These are phyloP conservation scores for Exophiala sp. DNA, from an alignment of 2,329 filamentous ascomycete genomes.

Conservation along the genomic window DNA sequence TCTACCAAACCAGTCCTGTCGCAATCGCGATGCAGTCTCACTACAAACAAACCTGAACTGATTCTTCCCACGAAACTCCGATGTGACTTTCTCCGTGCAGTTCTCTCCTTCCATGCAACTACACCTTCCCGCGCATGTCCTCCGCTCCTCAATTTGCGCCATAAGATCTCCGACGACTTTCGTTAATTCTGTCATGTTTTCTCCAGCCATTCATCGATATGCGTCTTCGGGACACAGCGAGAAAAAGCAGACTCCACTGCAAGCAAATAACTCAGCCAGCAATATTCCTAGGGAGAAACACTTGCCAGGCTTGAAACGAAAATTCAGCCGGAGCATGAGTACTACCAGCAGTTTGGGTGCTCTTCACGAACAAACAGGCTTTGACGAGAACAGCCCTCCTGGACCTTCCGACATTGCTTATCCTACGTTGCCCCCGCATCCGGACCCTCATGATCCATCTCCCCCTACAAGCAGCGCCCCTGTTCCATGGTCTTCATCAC, in stretches of 20 bases:
- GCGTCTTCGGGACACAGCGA: conserved; percentile 16
- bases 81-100: neutral
- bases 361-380: conserved; percentile 51
- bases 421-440: conserved; percentile 32
- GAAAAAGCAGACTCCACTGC: conserved; percentile 21
- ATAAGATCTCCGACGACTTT: conserved; percentile 23
- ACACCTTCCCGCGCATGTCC: conserved; percentile 1
- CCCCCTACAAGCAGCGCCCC: conserved; percentile 49
- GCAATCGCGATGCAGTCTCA: conserved; percentile 1
- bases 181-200: conserved; percentile 24
- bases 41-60: neutral
- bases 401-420: conserved; percentile 62
- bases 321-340: conserved; percentile 28
- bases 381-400: conserved; percentile 78
- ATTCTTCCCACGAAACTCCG: neutral
- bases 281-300: conserved; percentile 8
- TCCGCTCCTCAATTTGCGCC: conserved; percentile 19
- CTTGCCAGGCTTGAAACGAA: conserved; percentile 19
- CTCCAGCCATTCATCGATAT: conserved; percentile 17
- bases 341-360: conserved; percentile 33
- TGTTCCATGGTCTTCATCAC: conserved; percentile 65
- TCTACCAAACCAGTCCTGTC: neutral
- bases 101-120: conserved; percentile 17
- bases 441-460: conserved; percentile 16
- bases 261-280: conserved; percentile 15